Conservation (phyloP, 495 filamentous ascomycete species). For the Aspergillus ellipticus region DNA sequence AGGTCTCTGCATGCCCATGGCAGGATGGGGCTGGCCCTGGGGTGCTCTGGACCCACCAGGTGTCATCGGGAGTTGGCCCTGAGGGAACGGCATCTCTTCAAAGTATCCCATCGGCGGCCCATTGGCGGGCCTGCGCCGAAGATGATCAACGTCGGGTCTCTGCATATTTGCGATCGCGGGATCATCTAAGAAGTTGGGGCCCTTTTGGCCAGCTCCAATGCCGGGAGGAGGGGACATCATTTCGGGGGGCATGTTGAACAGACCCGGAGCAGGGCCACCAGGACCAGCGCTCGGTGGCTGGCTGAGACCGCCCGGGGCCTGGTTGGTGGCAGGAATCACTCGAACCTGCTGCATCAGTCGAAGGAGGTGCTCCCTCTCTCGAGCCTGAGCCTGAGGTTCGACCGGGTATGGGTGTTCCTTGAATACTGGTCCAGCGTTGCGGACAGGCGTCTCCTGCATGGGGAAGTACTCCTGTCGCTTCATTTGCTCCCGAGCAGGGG, state of each 20-base stretch:
- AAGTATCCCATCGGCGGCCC: slow-evolving; percentile 45
- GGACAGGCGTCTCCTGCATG: slow-evolving; percentile 17
- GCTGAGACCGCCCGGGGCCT: slow-evolving; percentile 23
- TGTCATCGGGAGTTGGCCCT: slow-evolving; percentile 35
- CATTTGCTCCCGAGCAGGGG: slow-evolving; percentile 32
- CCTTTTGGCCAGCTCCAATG: slow-evolving; percentile 35
- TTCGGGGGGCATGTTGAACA: slow-evolving; percentile 43
- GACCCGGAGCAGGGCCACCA: slow-evolving; percentile 32
- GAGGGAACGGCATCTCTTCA: slow-evolving; percentile 41
- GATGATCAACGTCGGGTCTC: slow-evolving; percentile 41
- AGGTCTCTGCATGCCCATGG: slow-evolving; percentile 43
- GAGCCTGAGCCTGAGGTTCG: slow-evolving; percentile 35
- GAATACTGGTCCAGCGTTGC: slow-evolving; percentile 17
- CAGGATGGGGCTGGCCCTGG: slow-evolving; percentile 32
- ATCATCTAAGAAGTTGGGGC: slow-evolving; percentile 44
- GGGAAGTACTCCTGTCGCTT: slow-evolving; percentile 29
- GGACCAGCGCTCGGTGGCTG: slow-evolving; percentile 35
- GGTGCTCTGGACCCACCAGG: slow-evolving; percentile 34
- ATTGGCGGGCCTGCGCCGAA: slow-evolving; percentile 35
- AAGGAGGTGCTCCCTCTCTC: slow-evolving; percentile 48
- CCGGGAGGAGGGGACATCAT: slow-evolving; percentile 44
- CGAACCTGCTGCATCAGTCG: slow-evolving; percentile 51
- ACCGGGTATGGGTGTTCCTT: slow-evolving; percentile 32
- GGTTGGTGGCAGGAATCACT: slow-evolving; percentile 26
- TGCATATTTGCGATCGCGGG: slow-evolving; percentile 47